Base-by-base conservation (phyloP, 441 rosid genomes). In the Populus hybrid region DNA sequence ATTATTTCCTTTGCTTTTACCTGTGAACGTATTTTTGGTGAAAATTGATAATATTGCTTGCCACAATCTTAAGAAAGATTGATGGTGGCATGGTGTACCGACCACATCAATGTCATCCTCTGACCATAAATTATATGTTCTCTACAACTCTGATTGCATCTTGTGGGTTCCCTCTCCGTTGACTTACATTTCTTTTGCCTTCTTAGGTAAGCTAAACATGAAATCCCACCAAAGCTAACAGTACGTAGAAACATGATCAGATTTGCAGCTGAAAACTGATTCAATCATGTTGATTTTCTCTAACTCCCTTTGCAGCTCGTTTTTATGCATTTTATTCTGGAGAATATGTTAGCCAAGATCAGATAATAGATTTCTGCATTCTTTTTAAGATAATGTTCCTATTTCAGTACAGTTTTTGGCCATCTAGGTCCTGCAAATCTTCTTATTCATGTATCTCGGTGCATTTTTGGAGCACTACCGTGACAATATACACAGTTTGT, bases 361-460 rank as follows among this genome's bases (percentile, higher is more conserved):
- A 76, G 45, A 71, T 29, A 20, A 38, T 59, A 4, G 16, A 18
- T 31, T 12, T 20, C 74, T 28, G 42, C 42, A 76, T 65, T 75
- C 79, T 74, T 29, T 64, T 50, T 45, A 10, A 72, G 28, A 45
- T 45, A 14, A 3, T 45, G 20, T 14, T 45, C 53, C 63, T 82
- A 77, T 85, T 82, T 81, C 91, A 95, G 98, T 95, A 83, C 91
- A 45, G 82, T 84, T 69, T 86, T 72, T 81, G 99, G 98, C 23
- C 70, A 83, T 69, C 80, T 81, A 83, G 97, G 98, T 76, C 98
- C 97, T 77, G 87, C 94, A 6, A 80, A 81, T 80, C 90, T 93
- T 74, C 93, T 95, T 69, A 96, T 93, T 79, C 98, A 95, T 86
- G 98, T 23, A 98, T 74, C 93, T 93, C 88, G 99, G 97, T 80